These are phyloP conservation scores for Talaromyces sp. DNA, from an alignment of 2,329 filamentous ascomycete species.

Conservation along the genomic window DNA sequence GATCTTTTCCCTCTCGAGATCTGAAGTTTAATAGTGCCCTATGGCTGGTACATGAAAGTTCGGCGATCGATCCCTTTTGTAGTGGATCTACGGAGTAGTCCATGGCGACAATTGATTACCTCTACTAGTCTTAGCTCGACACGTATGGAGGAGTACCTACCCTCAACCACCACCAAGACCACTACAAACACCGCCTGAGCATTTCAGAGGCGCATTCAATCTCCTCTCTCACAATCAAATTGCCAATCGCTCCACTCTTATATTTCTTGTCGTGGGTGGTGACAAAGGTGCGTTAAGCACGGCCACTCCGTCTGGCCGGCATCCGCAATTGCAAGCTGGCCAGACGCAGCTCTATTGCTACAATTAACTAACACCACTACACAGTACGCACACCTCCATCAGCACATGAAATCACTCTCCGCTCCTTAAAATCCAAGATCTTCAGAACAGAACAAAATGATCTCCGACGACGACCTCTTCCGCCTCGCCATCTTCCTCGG, in stretches of 20 bases:
- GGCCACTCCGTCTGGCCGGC: background rate
- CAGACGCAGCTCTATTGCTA: background rate
- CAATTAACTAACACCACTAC: background rate
- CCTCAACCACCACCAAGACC: background rate
- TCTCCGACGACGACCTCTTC: constrained; percentile 89
- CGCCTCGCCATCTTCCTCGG: constrained; percentile 89
- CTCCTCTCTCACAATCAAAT: background rate
- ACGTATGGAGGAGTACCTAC: background rate
- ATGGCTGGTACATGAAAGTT: background rate
- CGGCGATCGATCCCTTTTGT: background rate
- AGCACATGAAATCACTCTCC: background rate
- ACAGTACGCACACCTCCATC: background rate
- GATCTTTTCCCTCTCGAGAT: background rate
- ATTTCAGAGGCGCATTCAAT: background rate
- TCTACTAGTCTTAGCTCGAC: background rate
- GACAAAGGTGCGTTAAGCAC: background rate
- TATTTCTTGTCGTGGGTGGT: background rate
- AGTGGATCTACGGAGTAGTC: background rate
- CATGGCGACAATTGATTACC: background rate
- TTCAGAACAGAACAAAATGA: constrained; percentile 59
- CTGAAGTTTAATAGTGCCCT: background rate
- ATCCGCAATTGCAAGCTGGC: constrained; percentile 16
- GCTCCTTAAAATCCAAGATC: background rate
- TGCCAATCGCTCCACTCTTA: background rate
- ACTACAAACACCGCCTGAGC: background rate